Percentiles rank a stretch among this genome's conserved stretches.
Conservation (phyloP, 2,329 filamentous ascomycete genomes). For the Monosporascus sp. region DNA sequence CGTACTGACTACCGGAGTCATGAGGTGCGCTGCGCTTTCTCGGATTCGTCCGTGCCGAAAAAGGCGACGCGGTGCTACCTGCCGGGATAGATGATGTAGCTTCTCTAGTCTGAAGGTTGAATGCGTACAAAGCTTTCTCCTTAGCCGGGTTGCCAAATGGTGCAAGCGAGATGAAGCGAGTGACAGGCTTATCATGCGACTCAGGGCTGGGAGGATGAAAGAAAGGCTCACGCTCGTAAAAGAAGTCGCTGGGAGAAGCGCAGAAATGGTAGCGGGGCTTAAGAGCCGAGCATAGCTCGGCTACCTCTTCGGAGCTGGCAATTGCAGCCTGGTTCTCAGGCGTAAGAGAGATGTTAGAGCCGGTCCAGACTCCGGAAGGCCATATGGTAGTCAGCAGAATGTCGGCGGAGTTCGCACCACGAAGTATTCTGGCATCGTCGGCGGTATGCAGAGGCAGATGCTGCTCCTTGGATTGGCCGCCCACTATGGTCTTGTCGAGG, state of each 20-base stretch:
- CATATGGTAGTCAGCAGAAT: slow-evolving; percentile 84
- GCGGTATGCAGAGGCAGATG: slow-evolving; percentile 73
- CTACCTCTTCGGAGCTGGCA: slow-evolving; percentile 59
- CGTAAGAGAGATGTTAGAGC: slow-evolving; percentile 59
- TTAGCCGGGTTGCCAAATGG: slow-evolving; percentile 70
- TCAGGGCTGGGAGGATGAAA: slow-evolving; percentile 54
- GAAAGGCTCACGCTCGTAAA: slow-evolving; percentile 91
- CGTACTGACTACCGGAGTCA: slow-evolving; percentile 41
- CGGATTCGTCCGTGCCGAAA: slow-evolving; percentile 40
- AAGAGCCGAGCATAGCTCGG: slow-evolving; percentile 70
- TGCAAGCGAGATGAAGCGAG: slow-evolving; percentile 87
- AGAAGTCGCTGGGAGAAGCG: slow-evolving; percentile 57
- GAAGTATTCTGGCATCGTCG: slow-evolving; percentile 69
- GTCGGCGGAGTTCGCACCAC: slow-evolving; percentile 73
- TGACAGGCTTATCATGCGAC: slow-evolving; percentile 54
- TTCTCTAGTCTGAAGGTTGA: slow-evolving; percentile 63
- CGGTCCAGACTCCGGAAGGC: slow-evolving; percentile 67
- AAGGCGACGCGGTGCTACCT: slow-evolving; percentile 73
- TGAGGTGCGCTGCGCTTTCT: slow-evolving; percentile 52
- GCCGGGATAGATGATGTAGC: slow-evolving; percentile 55
- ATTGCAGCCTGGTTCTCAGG: slow-evolving; percentile 48
- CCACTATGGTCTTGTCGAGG: slow-evolving; percentile 55
- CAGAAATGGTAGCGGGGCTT: slow-evolving; percentile 93
- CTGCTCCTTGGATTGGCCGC: slow-evolving; percentile 63
- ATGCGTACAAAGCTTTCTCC: slow-evolving; percentile 77